These are phyloP conservation scores for Oryza coarctata DNA, from an alignment of 176 grass and related monocot species.

Conservation along the genomic window DNA sequence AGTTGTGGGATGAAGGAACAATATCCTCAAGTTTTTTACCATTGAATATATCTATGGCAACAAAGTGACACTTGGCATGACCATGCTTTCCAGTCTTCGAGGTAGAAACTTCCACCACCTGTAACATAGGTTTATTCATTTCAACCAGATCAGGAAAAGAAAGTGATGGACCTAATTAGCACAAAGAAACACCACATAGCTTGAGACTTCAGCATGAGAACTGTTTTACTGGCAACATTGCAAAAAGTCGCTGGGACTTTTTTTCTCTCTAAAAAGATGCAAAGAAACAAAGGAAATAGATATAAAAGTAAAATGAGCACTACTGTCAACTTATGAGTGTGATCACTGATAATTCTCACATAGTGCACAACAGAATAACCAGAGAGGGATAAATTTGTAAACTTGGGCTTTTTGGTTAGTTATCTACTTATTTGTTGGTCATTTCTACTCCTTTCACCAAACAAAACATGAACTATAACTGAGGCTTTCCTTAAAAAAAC, in stretches of 20 bases:
- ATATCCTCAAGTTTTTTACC: constrained; percentile 97
- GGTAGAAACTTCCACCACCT: constrained; percentile 98
- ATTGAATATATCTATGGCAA: constrained; percentile 92
- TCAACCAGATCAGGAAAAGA: background rate
- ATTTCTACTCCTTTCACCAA: background rate
- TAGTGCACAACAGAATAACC: background rate
- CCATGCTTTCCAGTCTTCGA: constrained; percentile 98
- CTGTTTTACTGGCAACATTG: background rate
- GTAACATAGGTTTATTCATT: constrained; percentile 20
- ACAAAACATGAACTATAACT: background rate
- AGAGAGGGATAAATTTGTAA: background rate
- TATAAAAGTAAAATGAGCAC: background rate
- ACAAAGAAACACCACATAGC: background rate
- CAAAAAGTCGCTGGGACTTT: background rate
- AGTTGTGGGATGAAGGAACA: constrained; percentile 93
- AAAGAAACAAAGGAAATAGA: background rate
- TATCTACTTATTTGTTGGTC: background rate
- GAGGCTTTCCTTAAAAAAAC: background rate
- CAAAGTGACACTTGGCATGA: constrained; percentile 94
- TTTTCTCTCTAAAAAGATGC: background rate
- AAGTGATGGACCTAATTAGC: background rate
- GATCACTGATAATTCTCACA: background rate
- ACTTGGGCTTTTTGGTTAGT: background rate
- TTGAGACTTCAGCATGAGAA: background rate
- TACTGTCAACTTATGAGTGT: background rate